Evolutionary conservation across 73 alveolate genomes (phyloP).

Genomic region (Symbiodinium natans): DNA sequence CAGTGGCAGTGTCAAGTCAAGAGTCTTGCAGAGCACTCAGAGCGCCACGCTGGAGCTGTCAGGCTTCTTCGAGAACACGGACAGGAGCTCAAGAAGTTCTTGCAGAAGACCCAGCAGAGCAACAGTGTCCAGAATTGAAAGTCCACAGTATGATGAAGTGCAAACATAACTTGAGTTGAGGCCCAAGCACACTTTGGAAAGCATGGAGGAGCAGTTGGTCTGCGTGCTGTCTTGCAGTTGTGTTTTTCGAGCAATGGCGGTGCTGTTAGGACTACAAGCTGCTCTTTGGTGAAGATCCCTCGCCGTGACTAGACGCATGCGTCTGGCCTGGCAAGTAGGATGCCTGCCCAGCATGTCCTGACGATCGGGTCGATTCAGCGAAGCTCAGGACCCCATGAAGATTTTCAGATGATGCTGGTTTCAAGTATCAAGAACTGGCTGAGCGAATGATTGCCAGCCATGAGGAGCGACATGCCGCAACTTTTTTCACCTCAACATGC

Average conservation of each 20-base stretch:
- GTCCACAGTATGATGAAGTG: background rate
- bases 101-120: background rate
- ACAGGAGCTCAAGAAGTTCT: constrained; percentile 56
- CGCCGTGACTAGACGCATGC: background rate
- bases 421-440: background rate
- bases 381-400: background rate
- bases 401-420: background rate
- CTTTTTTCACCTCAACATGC: too few relatives aligned
- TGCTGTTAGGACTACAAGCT: constrained; percentile 41
- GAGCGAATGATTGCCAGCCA: background rate
- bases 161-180: background rate
- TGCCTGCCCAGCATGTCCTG: too few relatives aligned
- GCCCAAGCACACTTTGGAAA: constrained; percentile 87
- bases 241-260: background rate
- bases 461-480: background rate
- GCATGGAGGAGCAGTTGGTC: constrained; percentile 54
- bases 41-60: background rate
- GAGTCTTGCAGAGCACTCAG: background rate
- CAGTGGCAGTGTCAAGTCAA: background rate
- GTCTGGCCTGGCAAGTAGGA: background rate
- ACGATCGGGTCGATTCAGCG: background rate
- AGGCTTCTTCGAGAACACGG: constrained; percentile 91
- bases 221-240: too few relatives aligned
- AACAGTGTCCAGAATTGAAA: background rate
- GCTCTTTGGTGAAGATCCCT: constrained; percentile 8